A percentile compares a stretch with the other conserved stretches of the same genome.
phyloP scores from a whole-genome alignment of 208 protist genomes.

The Leishmania aethiopica region DNA sequence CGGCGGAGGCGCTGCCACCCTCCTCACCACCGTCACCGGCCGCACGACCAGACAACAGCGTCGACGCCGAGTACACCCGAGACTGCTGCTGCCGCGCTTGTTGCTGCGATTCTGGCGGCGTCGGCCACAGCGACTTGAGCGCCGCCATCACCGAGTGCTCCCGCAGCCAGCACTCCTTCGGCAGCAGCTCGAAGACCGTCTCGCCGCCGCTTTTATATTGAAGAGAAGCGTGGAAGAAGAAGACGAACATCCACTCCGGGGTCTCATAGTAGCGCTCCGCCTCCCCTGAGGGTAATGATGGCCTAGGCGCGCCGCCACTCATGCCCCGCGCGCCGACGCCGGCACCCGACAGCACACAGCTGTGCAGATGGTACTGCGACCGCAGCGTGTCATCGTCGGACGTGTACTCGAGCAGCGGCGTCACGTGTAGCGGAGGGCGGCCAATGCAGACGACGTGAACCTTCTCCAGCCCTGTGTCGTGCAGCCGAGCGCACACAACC shows the following conservation, averaged over 20 bases:
- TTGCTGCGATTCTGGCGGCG: not conserved
- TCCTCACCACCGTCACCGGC: constrained; percentile 8
- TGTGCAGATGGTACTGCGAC: constrained; percentile 73
- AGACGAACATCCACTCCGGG: constrained; percentile 65
- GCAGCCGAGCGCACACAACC: constrained; percentile 62
- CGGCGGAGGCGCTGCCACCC: constrained; percentile 8
- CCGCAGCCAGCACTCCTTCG: constrained; percentile 65
- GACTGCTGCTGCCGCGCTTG: not conserved
- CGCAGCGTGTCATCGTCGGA: constrained; percentile 62
- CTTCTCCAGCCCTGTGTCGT: constrained; percentile 71
- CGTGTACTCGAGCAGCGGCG: constrained; percentile 81
- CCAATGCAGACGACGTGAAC: constrained; percentile 84
- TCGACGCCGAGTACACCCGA: not conserved
- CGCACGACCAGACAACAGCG: not conserved
- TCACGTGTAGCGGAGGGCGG: constrained; percentile 77
- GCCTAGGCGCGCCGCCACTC: not conserved
- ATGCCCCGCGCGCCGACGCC: not conserved
- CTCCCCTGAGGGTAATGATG: not conserved
- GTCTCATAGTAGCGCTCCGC: constrained; percentile 60
- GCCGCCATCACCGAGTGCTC: constrained; percentile 21
- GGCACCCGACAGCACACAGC: constrained; percentile 23
- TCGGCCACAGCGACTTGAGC: not conserved
- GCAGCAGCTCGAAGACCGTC: constrained; percentile 66
- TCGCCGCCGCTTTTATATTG: constrained; percentile 33
- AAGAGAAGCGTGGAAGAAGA: constrained; percentile 76